Evolutionary conservation across 352 stramenopile species (phyloP).

Genomic region (Phytophthora niederhauseri): DNA sequence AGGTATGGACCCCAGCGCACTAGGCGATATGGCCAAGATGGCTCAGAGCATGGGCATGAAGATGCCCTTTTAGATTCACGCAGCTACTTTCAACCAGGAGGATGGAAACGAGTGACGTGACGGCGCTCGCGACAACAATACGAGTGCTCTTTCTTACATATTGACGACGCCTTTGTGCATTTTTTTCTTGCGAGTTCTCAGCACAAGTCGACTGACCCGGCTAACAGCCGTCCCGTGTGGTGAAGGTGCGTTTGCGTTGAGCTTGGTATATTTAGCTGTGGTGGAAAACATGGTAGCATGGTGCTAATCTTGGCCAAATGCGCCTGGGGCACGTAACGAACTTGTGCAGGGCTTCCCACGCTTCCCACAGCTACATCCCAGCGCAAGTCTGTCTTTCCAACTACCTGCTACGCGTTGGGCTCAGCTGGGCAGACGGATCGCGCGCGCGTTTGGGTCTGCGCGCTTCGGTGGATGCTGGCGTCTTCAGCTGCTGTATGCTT

Average conservation of each 20-base stretch:
- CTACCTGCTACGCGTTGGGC: conserved; percentile 15
- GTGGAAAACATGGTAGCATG: neutral
- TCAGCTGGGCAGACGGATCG: conserved; percentile 12
- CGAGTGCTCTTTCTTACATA: conserved; percentile 31
- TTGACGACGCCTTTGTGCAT: conserved; percentile 18
- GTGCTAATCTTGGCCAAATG: conserved; percentile 27
- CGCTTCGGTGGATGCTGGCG: conserved; percentile 34
- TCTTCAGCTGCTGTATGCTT: conserved; percentile 32
- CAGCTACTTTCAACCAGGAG: neutral
- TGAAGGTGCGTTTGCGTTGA: neutral
- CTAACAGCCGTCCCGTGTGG: neutral
- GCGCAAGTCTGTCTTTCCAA: conserved; percentile 25
- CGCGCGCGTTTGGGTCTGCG: conserved; percentile 11
- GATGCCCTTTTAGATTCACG: conserved; percentile 67
- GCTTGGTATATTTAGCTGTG: conserved; percentile 23
- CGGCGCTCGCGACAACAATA: conserved; percentile 22
- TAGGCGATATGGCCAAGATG: conserved; percentile 87
- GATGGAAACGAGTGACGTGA: conserved; percentile 23
- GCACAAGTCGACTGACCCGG: neutral
- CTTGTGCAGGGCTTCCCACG: conserved; percentile 14
- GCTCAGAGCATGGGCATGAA: conserved; percentile 76
- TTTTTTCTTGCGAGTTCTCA: conserved; percentile 13
- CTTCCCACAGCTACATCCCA: conserved; percentile 1
- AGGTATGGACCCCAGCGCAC: conserved; percentile 72
- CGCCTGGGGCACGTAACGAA: conserved; percentile 29